Percentiles rank a stretch among this genome's conserved stretches.
Conservation (phyloP, 1,284 basidiomycete species). For the Flammula alnicola region DNA sequence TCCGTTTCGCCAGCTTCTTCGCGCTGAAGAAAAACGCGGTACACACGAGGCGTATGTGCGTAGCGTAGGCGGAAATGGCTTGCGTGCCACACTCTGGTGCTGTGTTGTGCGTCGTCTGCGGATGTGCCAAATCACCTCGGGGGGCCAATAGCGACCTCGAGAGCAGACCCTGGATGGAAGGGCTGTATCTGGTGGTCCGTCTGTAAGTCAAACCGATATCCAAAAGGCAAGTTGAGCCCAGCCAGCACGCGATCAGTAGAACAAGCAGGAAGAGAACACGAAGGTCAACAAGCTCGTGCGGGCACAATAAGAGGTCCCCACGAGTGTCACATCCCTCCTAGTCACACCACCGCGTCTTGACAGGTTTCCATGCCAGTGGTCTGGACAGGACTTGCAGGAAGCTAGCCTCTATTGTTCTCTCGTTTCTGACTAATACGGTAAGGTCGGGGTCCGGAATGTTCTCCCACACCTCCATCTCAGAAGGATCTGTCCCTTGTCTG, state of each 20-base stretch:
- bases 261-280: constrained; percentile 5
- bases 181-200: no score
- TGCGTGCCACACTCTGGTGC: no score
- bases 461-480: no score
- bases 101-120: no score
- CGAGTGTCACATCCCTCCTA: constrained; percentile 23
- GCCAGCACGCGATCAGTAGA: background rate
- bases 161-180: background rate
- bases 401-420: constrained; percentile 27
- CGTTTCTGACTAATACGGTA: constrained; percentile 20
- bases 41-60: constrained; percentile 20
- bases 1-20: background rate
- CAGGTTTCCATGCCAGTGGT: constrained; percentile 25
- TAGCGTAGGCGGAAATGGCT: no score
- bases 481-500: no score
- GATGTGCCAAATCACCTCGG: no score
- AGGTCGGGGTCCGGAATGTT: constrained; percentile 9
- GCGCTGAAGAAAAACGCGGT: constrained; percentile 14
- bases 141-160: no score
- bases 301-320: constrained; percentile 27
- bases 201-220: background rate
- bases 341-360: constrained; percentile 31
- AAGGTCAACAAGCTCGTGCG: constrained; percentile 10
- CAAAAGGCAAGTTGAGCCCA: constrained; percentile 6
- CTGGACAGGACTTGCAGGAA: no score